Evolutionary conservation across 2,329 filamentous ascomycete species (phyloP), one percentile per base, ranked within the genome.

Genomic region (Diplocarpon mali): DNA sequence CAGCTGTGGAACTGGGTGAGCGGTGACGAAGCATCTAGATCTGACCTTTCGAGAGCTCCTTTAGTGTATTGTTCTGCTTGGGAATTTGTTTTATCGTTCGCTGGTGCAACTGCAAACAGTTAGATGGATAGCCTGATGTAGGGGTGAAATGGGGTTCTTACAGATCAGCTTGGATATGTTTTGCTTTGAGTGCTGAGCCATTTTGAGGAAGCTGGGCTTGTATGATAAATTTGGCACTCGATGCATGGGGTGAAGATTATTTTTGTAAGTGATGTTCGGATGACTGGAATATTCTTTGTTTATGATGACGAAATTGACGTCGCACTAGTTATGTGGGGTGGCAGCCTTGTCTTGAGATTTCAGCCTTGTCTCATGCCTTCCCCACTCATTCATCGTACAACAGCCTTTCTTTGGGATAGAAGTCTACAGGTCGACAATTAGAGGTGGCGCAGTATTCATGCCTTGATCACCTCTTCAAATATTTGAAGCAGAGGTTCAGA

Each of bases 1-100:
- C 92, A 98, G 50, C 68, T 64, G 68, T 94, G 76, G 70, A 96
- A 98, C 68, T 96, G 92, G 28, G 71, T 69, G 46, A 90, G 77
- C 0, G 92, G 92, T 44, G 44, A 49, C 11, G 73, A 73, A 1
- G 71, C 59, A 56, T 76, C 64, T 14, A 93, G 77, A 59, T 86
- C 74, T 1, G 64, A 57, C 38, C 69, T 71, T 30, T 72, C 69
- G 27, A 94, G 76, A 1, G 71, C 69, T 55, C 75, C 76, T 63
- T 73, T 72, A 40, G 74, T 78, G 70, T 89, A 94, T 64, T 94
- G 87, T 17, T 76, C 77, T 10, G 87, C 86, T 62, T 84, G 83
- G 1, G 70, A 67, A 42, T 75, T 67, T 42, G 69, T 56, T 64
- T 50, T 75, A 65, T 52, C 70, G 67, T 72, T 76, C 35, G 77